Evolutionary conservation across 768 basidiomycete species (phyloP).

Genomic region (Naganishia vishniacii): DNA sequence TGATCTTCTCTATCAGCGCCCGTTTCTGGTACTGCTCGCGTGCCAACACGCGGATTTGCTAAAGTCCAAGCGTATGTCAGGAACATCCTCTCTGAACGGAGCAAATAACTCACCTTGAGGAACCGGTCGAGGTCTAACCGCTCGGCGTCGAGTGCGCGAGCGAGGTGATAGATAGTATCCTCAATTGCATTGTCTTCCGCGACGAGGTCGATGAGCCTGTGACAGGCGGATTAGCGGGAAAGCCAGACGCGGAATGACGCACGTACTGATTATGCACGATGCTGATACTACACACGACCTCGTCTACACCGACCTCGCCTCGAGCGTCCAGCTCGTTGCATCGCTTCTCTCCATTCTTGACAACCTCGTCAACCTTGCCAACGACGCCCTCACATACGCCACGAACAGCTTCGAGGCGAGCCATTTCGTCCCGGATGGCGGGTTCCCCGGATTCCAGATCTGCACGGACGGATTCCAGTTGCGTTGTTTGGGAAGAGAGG

Average conservation of each 20-base stretch:
- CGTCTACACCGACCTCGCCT: conserved; percentile 90
- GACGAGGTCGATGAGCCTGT: conserved; percentile 88
- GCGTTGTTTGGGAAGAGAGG: conserved; percentile 54
- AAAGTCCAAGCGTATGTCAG: conserved; percentile 5
- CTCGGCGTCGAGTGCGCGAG: conserved; percentile 72
- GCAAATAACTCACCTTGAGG: conserved; percentile 60
- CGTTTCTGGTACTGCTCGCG: conserved; percentile 97
- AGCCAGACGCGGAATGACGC: background rate
- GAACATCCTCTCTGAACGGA: background rate
- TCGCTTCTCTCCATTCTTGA: conserved; percentile 66
- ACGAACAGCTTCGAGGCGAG: conserved; percentile 80
- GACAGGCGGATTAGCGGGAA: too few relatives aligned
- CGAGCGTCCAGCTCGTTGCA: conserved; percentile 70
- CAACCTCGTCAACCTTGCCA: conserved; percentile 59
- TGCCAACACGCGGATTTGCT: conserved; percentile 71
- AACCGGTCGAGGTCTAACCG: conserved; percentile 92
- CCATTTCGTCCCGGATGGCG: conserved; percentile 94
- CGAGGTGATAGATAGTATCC: conserved; percentile 95
- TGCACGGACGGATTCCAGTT: conserved; percentile 67
- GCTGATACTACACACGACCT: conserved; percentile 87
- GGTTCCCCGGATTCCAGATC: conserved; percentile 86
- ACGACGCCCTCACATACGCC: conserved; percentile 81
- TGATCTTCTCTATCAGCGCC: conserved; percentile 85
- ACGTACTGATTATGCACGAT: conserved; percentile 96
- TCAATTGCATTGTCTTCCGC: conserved; percentile 99